Evolutionary conservation across 148 eudicot genomes (phyloP).

Genomic region (Rheum nobile): DNA sequence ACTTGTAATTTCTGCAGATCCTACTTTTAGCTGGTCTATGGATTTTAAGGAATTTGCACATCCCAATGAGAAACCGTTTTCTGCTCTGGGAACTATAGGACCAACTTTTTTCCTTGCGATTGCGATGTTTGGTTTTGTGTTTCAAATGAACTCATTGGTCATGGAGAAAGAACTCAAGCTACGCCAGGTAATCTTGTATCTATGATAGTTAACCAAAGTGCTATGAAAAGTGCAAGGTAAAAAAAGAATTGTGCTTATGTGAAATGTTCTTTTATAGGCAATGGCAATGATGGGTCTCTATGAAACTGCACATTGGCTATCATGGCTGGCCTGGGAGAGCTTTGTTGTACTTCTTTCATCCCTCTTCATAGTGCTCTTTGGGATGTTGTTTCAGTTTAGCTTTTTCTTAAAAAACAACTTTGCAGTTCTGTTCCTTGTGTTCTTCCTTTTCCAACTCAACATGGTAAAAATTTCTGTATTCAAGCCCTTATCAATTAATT

Average conservation of each 20-base stretch:
- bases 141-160: constrained; percentile 64
- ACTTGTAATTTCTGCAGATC: constrained; percentile 25
- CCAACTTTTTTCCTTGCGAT: constrained; percentile 69
- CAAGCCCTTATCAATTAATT: background rate
- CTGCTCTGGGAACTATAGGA: constrained; percentile 38
- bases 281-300: constrained; percentile 93
- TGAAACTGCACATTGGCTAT: constrained; percentile 93
- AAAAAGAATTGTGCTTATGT: background rate
- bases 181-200: constrained; percentile 56
- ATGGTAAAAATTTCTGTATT: constrained; percentile 36
- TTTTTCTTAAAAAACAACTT: constrained; percentile 74
- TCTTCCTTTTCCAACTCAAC: constrained; percentile 71
- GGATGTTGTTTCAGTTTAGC: constrained; percentile 74
- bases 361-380: constrained; percentile 53
- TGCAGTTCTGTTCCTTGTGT: constrained; percentile 52
- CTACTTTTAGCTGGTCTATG: constrained; percentile 71
- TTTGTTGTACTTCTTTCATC: constrained; percentile 43
- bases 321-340: constrained; percentile 80
- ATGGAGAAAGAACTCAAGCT: constrained; percentile 78
- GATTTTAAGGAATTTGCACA: constrained; percentile 74
- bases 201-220: background rate
- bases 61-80: constrained; percentile 25
- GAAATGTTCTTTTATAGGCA: constrained; percentile 34
- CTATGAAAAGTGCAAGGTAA: background rate
- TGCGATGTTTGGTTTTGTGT: constrained; percentile 74